A percentile compares a stretch with the other conserved stretches of the same genome.
Conservation (phyloP, 768 basidiomycete species). For the Kwoniella mangroviensis region DNA sequence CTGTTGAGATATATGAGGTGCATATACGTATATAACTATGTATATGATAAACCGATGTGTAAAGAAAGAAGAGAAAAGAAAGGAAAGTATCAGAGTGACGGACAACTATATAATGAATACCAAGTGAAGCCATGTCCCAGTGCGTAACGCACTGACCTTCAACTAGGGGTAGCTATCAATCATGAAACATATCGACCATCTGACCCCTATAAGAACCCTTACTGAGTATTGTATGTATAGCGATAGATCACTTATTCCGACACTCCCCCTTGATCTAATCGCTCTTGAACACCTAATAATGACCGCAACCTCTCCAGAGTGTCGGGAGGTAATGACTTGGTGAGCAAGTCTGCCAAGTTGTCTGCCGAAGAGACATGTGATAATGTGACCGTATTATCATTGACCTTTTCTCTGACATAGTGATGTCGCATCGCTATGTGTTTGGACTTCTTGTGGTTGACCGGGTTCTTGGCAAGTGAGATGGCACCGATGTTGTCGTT, state of each 20-base stretch:
- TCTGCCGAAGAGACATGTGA: constrained; percentile 6
- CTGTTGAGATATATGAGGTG: too few species aligned
- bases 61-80: too few species aligned
- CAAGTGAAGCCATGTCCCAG: too few species aligned
- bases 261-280: constrained; percentile 17
- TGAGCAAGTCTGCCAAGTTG: constrained; percentile 10
- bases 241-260: background rate
- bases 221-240: background rate
- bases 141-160: too few species aligned
- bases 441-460: constrained; percentile 16
- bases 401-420: constrained; percentile 12
- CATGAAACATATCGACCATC: too few species aligned
- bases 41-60: too few species aligned
- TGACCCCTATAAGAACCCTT: too few species aligned
- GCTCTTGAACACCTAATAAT: constrained; percentile 6
- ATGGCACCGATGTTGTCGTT: constrained; percentile 11
- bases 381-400: constrained; percentile 8
- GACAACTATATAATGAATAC: too few species aligned
- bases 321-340: constrained; percentile 5
- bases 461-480: constrained; percentile 9
- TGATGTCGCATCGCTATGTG: constrained; percentile 19
- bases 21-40: too few species aligned
- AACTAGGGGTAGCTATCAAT: too few species aligned
- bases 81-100: too few species aligned
- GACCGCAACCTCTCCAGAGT: constrained; percentile 10